A percentile compares a stretch with the other conserved stretches of the same genome.
phyloP scores from a whole-genome alignment of 2,329 filamentous ascomycete genomes.

The Fusarium sp. region DNA sequence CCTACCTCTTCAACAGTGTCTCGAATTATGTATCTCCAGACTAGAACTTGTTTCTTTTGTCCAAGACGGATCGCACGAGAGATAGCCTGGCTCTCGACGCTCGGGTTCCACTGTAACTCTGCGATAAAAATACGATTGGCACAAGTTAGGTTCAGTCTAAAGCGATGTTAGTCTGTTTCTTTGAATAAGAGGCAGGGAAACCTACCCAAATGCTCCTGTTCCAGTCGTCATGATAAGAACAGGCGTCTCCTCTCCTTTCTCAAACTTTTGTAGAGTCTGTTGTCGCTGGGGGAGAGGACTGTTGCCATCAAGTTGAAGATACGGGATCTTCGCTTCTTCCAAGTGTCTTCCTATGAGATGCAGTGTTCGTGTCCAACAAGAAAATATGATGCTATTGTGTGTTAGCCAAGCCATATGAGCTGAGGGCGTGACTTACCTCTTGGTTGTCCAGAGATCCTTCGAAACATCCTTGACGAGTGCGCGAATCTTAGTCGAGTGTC shows the following conservation, averaged over 20 bases:
- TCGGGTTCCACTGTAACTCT: slow-evolving; percentile 69
- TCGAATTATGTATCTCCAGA: slow-evolving; percentile 61
- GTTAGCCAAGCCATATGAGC: accelerated
- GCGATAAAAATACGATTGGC: slow-evolving; percentile 65
- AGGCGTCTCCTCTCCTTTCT: slow-evolving; percentile 33
- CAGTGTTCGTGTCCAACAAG: slow-evolving; percentile 60
- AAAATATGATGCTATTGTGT: slow-evolving; percentile 58
- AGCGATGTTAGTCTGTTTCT: accelerated
- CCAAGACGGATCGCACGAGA: slow-evolving; percentile 62
- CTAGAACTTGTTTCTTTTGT: slow-evolving; percentile 58
- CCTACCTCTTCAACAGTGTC: slow-evolving; percentile 59
- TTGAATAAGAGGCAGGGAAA: accelerated
- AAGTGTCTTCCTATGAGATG: slow-evolving; percentile 55
- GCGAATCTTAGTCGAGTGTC: neutral
- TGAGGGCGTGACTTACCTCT: neutral
- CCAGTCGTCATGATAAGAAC: slow-evolving; percentile 67
- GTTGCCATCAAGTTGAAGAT: slow-evolving; percentile 60
- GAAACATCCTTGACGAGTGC: slow-evolving; percentile 3
- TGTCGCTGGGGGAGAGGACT: slow-evolving; percentile 55
- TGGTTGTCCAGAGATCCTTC: slow-evolving; percentile 8
- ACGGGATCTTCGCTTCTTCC: slow-evolving; percentile 43
- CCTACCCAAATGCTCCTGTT: slow-evolving; percentile 64
- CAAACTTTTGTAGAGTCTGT: slow-evolving; percentile 56
- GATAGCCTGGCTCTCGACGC: slow-evolving; percentile 65
- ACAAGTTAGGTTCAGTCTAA: slow-evolving; percentile 61